These are phyloP conservation scores for Hypoxylon lienhwacheense DNA, from an alignment of 495 filamentous ascomycete genomes.

Conservation along the genomic window DNA sequence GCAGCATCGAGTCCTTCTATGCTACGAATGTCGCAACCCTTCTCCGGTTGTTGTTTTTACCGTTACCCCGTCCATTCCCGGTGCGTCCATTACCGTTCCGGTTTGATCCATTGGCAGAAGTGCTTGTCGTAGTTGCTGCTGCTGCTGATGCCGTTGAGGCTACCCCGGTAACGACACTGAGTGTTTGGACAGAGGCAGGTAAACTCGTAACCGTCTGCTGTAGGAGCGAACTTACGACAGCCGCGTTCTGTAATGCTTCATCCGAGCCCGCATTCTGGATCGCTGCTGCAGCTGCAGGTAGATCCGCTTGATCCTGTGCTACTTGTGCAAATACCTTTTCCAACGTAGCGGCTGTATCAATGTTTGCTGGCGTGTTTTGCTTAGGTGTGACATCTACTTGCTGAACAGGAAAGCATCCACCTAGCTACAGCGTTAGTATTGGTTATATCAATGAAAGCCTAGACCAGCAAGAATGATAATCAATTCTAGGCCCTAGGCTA, in stretches of 20 bases:
- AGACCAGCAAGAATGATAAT: too few species aligned
- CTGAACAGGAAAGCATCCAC: conserved; percentile 51
- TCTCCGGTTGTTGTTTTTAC: conserved; percentile 19
- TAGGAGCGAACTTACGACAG: conserved; percentile 30
- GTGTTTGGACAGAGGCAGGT: conserved; percentile 17
- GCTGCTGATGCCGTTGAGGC: conserved; percentile 2
- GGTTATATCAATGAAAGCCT: neutral
- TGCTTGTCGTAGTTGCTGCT: conserved; percentile 8
- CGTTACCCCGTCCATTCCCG: conserved; percentile 8
- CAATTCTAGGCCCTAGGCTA: too few species aligned
- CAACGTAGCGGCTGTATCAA: conserved; percentile 37
- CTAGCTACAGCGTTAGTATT: too few species aligned
- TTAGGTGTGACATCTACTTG: conserved; percentile 42
- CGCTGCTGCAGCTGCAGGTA: conserved; percentile 41
- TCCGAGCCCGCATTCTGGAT: conserved; percentile 41
- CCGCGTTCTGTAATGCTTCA: conserved; percentile 38
- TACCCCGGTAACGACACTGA: conserved; percentile 6
- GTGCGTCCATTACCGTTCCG: conserved; percentile 9
- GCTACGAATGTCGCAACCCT: conserved; percentile 21
- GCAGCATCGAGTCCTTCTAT: neutral
- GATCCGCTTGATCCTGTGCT: conserved; percentile 39
- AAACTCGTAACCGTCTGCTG: conserved; percentile 20
- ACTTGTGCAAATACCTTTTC: conserved; percentile 38
- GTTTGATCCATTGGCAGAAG: conserved; percentile 4
- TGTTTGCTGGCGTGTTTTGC: conserved; percentile 42